Evolutionary conservation across 2,329 filamentous ascomycete species (phyloP).

Genomic region (Cephalotrichum gorgonifer): DNA sequence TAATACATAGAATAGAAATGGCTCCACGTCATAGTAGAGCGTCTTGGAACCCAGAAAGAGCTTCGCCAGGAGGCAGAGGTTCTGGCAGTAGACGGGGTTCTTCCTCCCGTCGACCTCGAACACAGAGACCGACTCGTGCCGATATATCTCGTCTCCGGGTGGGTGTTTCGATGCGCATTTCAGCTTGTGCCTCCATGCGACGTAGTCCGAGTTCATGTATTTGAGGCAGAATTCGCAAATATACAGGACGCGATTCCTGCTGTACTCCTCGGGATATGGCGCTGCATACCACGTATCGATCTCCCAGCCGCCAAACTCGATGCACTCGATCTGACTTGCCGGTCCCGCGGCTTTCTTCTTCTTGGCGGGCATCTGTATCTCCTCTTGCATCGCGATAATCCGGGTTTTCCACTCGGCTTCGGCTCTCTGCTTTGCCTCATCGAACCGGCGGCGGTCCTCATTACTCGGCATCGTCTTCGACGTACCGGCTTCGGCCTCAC

Average conservation of each 20-base stretch:
- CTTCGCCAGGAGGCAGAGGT: slow-evolving; percentile 90
- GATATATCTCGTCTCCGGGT: slow-evolving; percentile 95
- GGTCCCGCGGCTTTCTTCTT: slow-evolving; percentile 73
- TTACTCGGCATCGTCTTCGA: slow-evolving; percentile 73
- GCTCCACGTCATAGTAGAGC: slow-evolving; percentile 94
- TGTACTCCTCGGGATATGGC: slow-evolving; percentile 97
- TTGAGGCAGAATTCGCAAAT: slow-evolving; percentile 99
- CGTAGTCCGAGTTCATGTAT: slow-evolving; percentile 99
- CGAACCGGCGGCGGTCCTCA: slow-evolving; percentile 76
- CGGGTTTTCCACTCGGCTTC: slow-evolving; percentile 83
- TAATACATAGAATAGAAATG: slow-evolving; percentile 94
- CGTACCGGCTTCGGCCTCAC: slow-evolving; percentile 82
- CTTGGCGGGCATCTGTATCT: slow-evolving; percentile 50
- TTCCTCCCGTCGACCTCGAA: slow-evolving; percentile 97
- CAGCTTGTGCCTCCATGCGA: slow-evolving; percentile 93
- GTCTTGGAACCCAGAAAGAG: slow-evolving; percentile 98
- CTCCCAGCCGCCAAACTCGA: slow-evolving; percentile 94
- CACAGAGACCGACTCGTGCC: slow-evolving; percentile 80
- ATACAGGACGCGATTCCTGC: slow-evolving; percentile 89
- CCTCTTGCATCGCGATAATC: slow-evolving; percentile 49
- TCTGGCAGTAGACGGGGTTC: slow-evolving; percentile 97
- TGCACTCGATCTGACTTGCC: slow-evolving; percentile 95
- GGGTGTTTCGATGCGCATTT: slow-evolving; percentile 97
- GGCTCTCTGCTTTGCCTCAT: slow-evolving; percentile 79
- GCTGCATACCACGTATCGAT: slow-evolving; percentile 99